Percentiles rank a stretch among this genome's conserved stretches.
Evolutionary conservation across 2,329 filamentous ascomycete genomes (phyloP).

Genomic region (Nannizzia gypsea): DNA sequence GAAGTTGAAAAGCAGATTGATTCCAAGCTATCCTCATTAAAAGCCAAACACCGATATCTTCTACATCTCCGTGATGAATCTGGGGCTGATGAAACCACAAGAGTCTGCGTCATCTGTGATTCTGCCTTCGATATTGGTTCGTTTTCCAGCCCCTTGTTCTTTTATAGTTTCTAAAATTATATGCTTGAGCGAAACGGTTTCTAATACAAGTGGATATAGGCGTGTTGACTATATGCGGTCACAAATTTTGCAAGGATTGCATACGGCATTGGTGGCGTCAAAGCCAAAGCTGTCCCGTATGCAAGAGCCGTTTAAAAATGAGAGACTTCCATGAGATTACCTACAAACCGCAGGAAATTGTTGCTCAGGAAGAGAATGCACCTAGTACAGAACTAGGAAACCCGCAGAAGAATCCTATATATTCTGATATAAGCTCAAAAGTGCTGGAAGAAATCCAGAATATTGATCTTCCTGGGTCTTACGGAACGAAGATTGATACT

Average conservation of each 20-base stretch:
- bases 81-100: constrained; percentile 48
- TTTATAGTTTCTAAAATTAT: constrained; percentile 6
- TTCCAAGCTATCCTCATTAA: constrained; percentile 48
- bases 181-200: not conserved
- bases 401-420: constrained; percentile 47
- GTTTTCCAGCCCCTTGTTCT: constrained; percentile 24
- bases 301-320: constrained; percentile 56
- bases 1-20: constrained; percentile 42
- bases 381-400: constrained; percentile 21
- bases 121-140: constrained; percentile 63
- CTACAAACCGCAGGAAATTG: constrained; percentile 63
- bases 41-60: constrained; percentile 66
- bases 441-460: constrained; percentile 70
- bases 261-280: constrained; percentile 65
- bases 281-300: constrained; percentile 69
- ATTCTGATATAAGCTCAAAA: constrained; percentile 59
- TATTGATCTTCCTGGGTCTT: constrained; percentile 62
- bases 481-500: constrained; percentile 83
- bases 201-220: constrained; percentile 18
- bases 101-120: constrained; percentile 79
- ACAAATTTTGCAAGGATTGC: constrained; percentile 85
- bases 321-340: constrained; percentile 75
- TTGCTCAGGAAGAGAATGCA: constrained; percentile 46
- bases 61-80: constrained; percentile 50
- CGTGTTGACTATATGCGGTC: constrained; percentile 65